Evolutionary conservation across 2,329 filamentous ascomycete genomes (phyloP).

Genomic region (Alternaria ethzedia): DNA sequence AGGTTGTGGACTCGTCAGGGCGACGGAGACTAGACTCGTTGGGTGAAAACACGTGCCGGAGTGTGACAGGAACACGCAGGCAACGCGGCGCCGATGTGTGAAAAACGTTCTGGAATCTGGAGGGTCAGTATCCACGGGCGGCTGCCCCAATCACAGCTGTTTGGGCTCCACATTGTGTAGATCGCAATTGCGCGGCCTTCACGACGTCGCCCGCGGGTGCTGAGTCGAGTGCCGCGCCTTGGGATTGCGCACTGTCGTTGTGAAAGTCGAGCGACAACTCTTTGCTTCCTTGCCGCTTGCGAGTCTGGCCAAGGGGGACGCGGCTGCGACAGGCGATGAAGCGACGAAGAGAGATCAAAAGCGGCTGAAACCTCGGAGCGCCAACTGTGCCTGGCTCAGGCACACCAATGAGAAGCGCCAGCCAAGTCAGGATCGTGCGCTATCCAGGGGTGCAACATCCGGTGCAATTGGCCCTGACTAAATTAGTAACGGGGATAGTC

Average conservation of each 20-base stretch:
- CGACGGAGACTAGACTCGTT: slow-evolving; percentile 16
- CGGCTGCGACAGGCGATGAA: slow-evolving; percentile 26
- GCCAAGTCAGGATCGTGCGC: slow-evolving; percentile 5
- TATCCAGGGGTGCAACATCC: slow-evolving; percentile 22
- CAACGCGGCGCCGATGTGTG: slow-evolving; percentile 20
- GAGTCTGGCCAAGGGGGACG: slow-evolving; percentile 20
- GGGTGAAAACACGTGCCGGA: slow-evolving; percentile 22
- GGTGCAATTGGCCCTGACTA: slow-evolving; percentile 31
- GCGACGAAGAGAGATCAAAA: neutral
- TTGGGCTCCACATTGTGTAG: slow-evolving; percentile 26
- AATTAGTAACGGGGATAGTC: slow-evolving; percentile 33
- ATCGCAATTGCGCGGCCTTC: slow-evolving; percentile 41
- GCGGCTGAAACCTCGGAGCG: slow-evolving; percentile 22
- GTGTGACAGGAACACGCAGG: slow-evolving; percentile 11
- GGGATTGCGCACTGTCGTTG: slow-evolving; percentile 3
- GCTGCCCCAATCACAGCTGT: slow-evolving; percentile 20
- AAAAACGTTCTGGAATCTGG: slow-evolving; percentile 32
- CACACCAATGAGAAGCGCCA: slow-evolving; percentile 35
- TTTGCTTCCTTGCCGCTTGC: slow-evolving; percentile 19
- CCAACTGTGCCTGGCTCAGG: slow-evolving; percentile 36
- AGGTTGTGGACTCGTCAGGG: neutral
- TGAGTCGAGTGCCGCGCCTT: neutral
- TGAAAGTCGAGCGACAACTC: slow-evolving; percentile 7
- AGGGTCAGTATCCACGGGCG: slow-evolving; percentile 19
- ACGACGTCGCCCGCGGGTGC: slow-evolving; percentile 3